These are phyloP conservation scores for Fusarium sp. DNA, from an alignment of 2,329 filamentous ascomycete genomes.

Conservation along the genomic window DNA sequence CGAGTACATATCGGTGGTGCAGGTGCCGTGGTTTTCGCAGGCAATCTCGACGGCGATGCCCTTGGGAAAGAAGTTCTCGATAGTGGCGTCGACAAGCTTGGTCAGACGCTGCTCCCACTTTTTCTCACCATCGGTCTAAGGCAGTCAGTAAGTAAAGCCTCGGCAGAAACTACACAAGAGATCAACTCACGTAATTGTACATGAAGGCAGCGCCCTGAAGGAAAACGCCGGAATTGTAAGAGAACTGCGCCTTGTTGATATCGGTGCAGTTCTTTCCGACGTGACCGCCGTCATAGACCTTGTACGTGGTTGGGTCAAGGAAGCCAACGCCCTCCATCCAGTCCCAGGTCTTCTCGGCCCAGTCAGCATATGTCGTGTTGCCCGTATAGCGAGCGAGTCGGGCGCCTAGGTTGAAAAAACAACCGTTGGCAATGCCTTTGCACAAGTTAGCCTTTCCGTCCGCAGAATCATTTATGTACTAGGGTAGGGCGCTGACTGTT, in stretches of 20 bases:
- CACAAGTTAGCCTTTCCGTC: not conserved
- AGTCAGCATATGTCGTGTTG: slow-evolving; percentile 70
- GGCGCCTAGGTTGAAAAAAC: slow-evolving; percentile 72
- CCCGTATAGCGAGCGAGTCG: slow-evolving; percentile 75
- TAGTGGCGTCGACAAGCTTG: slow-evolving; percentile 50
- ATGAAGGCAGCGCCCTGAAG: slow-evolving; percentile 68
- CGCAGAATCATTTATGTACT: no score
- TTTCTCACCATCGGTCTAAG: slow-evolving; percentile 56
- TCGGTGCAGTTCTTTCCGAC: slow-evolving; percentile 62
- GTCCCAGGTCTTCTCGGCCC: slow-evolving; percentile 70
- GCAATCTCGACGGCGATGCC: slow-evolving; percentile 68
- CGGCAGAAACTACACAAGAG: not conserved
- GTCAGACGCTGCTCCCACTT: slow-evolving; percentile 63
- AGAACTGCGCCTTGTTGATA: slow-evolving; percentile 66
- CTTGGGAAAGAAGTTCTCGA: slow-evolving; percentile 62
- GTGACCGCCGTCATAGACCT: slow-evolving; percentile 67
- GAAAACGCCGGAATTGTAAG: slow-evolving; percentile 68
- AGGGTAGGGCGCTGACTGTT: slow-evolving; percentile 54
- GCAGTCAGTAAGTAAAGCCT: slow-evolving; percentile 19
- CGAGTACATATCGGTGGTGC: slow-evolving; percentile 69
- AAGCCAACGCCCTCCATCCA: slow-evolving; percentile 66
- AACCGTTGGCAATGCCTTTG: slow-evolving; percentile 65
- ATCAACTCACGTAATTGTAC: slow-evolving; percentile 64
- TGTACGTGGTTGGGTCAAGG: slow-evolving; percentile 66
- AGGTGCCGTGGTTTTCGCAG: slow-evolving; percentile 64